phyloP scores from a whole-genome alignment of 2,329 filamentous ascomycete species.

The Alternaria atra region DNA sequence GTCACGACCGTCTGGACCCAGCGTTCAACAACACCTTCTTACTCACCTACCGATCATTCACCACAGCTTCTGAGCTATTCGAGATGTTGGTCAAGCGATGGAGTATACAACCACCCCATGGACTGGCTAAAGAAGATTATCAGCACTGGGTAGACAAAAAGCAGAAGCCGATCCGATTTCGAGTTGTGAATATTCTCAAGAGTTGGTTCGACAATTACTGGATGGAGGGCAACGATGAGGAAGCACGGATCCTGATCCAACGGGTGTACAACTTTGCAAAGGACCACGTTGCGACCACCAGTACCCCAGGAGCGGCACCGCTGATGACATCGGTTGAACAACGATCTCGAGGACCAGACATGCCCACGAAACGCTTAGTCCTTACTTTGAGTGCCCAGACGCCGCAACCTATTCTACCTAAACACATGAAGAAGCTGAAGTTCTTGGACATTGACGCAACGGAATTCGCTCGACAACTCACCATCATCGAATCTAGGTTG shows the following conservation, averaged over 20 bases:
- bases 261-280: slow-evolving; percentile 91
- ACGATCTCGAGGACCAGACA: slow-evolving; percentile 86
- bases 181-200: slow-evolving; percentile 97
- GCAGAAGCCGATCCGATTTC: slow-evolving; percentile 93
- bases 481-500: slow-evolving; percentile 92
- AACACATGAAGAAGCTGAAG: slow-evolving; percentile 99
- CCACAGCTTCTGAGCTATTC: slow-evolving; percentile 87
- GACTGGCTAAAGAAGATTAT: slow-evolving; percentile 77
- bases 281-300: slow-evolving; percentile 90
- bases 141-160: slow-evolving; percentile 92
- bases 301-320: slow-evolving; percentile 86
- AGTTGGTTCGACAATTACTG: slow-evolving; percentile 99
- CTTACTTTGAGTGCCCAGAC: slow-evolving; percentile 84
- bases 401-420: slow-evolving; percentile 89
- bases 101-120: slow-evolving; percentile 88
- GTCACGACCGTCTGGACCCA: slow-evolving; percentile 93
- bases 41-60: slow-evolving; percentile 95
- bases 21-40: slow-evolving; percentile 98
- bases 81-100: slow-evolving; percentile 92
- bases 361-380: slow-evolving; percentile 83
- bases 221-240: slow-evolving; percentile 93
- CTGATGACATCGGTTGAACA: slow-evolving; percentile 90
- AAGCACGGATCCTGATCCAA: slow-evolving; percentile 83
- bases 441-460: slow-evolving; percentile 96
- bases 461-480: slow-evolving; percentile 97